Percentiles rank a stretch among this genome's conserved stretches.
These are phyloP conservation scores for Botrytis porri DNA, from an alignment of 2,329 filamentous ascomycete genomes.

Conservation along the genomic window DNA sequence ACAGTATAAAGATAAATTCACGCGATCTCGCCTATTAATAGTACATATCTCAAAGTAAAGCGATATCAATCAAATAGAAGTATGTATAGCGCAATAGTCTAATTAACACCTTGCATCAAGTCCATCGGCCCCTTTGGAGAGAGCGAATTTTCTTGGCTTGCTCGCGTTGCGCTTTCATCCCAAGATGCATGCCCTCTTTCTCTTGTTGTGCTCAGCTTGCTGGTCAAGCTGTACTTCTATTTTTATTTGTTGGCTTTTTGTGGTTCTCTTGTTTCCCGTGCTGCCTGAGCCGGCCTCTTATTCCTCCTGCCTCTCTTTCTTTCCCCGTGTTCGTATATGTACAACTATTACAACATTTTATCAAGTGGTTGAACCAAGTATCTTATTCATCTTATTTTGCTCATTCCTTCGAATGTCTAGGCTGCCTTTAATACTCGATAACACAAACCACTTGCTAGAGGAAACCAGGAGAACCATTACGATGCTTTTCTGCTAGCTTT, in stretches of 20 bases:
- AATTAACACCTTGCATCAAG: neutral
- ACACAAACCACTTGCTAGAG: neutral
- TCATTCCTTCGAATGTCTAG: neutral
- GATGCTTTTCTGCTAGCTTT: no score
- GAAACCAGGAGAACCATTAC: no score
- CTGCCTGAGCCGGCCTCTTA: no score
- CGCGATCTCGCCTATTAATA: neutral
- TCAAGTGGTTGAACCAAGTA: neutral
- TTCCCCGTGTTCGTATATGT: neutral
- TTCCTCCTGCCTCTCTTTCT: neutral
- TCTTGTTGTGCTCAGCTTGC: neutral
- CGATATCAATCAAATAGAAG: neutral
- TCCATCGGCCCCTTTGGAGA: neutral
- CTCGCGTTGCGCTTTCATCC: neutral
- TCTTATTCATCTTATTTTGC: neutral
- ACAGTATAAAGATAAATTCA: neutral
- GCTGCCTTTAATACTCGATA: no score
- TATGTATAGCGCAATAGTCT: neutral
- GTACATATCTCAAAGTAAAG: neutral
- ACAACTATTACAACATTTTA: neutral
- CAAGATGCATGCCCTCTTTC: neutral
- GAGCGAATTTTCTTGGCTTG: neutral
- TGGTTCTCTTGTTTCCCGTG: neutral
- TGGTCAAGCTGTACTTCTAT: neutral
- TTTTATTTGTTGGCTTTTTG: neutral